Evolutionary conservation across 2,329 filamentous ascomycete species (phyloP).

Genomic region (Gaeumannomyces tritici): DNA sequence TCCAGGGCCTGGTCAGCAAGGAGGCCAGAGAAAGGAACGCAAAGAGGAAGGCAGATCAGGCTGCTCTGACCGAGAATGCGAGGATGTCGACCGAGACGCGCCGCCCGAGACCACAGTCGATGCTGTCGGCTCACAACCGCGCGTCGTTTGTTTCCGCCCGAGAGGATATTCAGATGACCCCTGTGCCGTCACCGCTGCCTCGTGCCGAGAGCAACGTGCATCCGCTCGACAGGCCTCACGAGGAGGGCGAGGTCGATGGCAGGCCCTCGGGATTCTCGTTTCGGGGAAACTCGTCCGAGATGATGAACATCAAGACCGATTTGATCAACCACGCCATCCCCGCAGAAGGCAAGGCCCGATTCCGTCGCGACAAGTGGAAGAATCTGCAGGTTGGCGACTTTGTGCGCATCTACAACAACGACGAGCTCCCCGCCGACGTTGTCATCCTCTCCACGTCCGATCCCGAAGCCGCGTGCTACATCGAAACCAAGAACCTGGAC

Average conservation of each 20-base stretch:
- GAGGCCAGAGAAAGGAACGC: constrained; percentile 33
- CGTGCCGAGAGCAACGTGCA: constrained; percentile 22
- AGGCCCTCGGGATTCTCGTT: constrained; percentile 22
- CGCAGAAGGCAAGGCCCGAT: constrained; percentile 62
- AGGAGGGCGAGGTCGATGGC: constrained; percentile 20
- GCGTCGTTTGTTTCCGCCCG: constrained; percentile 43
- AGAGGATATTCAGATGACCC: constrained; percentile 89
- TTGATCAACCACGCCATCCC: constrained; percentile 65
- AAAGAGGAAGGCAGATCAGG: constrained; percentile 34
- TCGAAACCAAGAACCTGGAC: constrained; percentile 97
- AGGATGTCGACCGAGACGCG: constrained; percentile 59
- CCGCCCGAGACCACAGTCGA: constrained; percentile 41
- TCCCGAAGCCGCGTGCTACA: constrained; percentile 86
- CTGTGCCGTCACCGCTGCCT: constrained; percentile 73
- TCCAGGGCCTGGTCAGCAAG: constrained; percentile 38
- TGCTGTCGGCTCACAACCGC: constrained; percentile 38
- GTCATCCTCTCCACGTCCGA: constrained; percentile 91
- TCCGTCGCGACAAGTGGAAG: constrained; percentile 94
- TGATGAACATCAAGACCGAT: constrained; percentile 38
- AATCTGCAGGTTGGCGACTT: constrained; percentile 92
- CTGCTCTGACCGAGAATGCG: constrained; percentile 41
- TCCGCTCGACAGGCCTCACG: constrained; percentile 16
- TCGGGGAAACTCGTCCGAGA: constrained; percentile 24
- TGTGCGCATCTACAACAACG: constrained; percentile 90
- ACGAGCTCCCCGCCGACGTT: constrained; percentile 88